phyloP scores from a whole-genome alignment of 2,329 filamentous ascomycete genomes.

The Fusarium sarcochroum region DNA sequence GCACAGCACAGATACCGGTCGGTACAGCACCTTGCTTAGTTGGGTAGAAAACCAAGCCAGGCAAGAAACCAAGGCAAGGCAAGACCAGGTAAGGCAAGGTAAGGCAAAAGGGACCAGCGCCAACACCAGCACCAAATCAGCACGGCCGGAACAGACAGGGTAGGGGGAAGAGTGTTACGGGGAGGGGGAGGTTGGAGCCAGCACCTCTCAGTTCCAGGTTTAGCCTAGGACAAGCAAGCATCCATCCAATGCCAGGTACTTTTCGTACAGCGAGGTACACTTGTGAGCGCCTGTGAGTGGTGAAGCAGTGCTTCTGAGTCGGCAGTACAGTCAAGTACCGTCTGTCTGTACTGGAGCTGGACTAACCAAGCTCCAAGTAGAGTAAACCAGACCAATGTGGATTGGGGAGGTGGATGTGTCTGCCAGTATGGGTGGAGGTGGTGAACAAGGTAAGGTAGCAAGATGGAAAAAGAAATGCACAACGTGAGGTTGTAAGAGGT shows the following conservation, averaged over 20 bases:
- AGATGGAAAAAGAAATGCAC: background rate
- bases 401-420: constrained; percentile 26
- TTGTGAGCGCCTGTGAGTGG: constrained; percentile 11
- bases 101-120: constrained; percentile 10
- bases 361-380: constrained; percentile 28
- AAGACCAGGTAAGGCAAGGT: constrained; percentile 13
- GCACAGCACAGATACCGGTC: too few species aligned
- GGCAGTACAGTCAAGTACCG: constrained; percentile 7
- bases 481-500: background rate
- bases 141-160: constrained; percentile 9
- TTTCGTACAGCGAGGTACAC: constrained; percentile 23
- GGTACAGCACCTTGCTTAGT: constrained; percentile 9
- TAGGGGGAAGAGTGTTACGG: too few species aligned
- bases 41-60: constrained; percentile 29
- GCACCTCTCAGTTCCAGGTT: constrained; percentile 24
- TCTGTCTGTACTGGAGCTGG: constrained; percentile 3
- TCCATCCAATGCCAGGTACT: constrained; percentile 16
- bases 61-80: constrained; percentile 38
- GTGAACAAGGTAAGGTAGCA: constrained; percentile 5
- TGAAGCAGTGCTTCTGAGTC: background rate
- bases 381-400: constrained; percentile 16
- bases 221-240: constrained; percentile 20
- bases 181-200: constrained; percentile 32
- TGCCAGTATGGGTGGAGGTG: constrained; percentile 21
- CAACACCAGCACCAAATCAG: constrained; percentile 15